Percentiles rank a stretch among this genome's conserved stretches.
These are phyloP conservation scores for Arctium minus DNA, from an alignment of 129 eudicot genomes.

Conservation along the genomic window DNA sequence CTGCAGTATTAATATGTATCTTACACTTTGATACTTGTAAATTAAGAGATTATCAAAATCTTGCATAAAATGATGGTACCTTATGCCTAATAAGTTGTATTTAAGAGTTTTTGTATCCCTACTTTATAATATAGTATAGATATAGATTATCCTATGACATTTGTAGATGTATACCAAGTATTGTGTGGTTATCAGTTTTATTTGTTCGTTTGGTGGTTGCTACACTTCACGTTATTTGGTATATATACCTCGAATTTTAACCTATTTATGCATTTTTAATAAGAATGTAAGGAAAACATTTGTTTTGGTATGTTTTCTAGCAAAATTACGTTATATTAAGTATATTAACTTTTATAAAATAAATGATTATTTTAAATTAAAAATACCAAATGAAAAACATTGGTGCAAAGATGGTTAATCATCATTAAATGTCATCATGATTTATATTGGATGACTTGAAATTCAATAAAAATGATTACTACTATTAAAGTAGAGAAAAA, in stretches of 20 bases:
- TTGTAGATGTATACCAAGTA: not conserved
- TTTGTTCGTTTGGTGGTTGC: not conserved
- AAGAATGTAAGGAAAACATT: not conserved
- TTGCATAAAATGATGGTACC: no score
- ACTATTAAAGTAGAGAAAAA: no score
- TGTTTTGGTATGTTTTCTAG: not conserved
- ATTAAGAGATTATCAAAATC: no score
- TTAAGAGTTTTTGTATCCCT: no score
- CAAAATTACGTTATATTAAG: not conserved
- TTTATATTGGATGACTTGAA: not conserved
- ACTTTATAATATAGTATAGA: no score
- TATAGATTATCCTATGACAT: no score
- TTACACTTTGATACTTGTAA: no score
- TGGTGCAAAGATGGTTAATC: not conserved
- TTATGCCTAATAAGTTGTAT: no score
- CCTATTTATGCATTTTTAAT: no score
- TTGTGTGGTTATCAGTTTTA: not conserved
- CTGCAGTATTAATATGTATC: no score
- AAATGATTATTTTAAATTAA: not conserved
- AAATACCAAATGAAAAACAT: not conserved
- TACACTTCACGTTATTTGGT: not conserved
- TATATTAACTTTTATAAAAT: no score
- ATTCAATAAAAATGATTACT: no score
- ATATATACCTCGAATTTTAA: not conserved
- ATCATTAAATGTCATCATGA: not conserved